Percentiles rank a stretch among this genome's conserved stretches.
These are phyloP conservation scores for Colletotrichum caudatum DNA, from an alignment of 2,329 filamentous ascomycete genomes.

Conservation along the genomic window DNA sequence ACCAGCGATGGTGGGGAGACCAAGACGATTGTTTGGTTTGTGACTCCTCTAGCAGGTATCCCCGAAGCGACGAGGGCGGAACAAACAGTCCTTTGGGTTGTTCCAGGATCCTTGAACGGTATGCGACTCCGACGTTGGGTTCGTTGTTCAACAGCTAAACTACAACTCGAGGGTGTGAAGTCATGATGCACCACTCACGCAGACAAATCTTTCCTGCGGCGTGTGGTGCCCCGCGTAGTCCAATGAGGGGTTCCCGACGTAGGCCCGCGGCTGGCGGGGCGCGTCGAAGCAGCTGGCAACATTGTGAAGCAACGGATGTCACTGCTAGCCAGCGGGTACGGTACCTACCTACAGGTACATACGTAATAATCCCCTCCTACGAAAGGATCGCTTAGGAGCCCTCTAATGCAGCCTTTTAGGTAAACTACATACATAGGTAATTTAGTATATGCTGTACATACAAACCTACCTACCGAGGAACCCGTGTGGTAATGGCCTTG, in stretches of 20 bases:
- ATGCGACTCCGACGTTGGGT: background rate
- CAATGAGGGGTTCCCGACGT: constrained; percentile 33
- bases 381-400: no score
- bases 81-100: background rate
- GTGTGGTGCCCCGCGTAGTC: constrained; percentile 11
- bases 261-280: constrained; percentile 11
- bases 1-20: background rate
- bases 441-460: no score
- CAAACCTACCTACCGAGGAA: background rate
- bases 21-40: background rate
- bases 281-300: constrained; percentile 1
- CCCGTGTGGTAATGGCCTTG: background rate
- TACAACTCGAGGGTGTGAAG: constrained; percentile 15
- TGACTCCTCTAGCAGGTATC: background rate
- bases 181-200: constrained; percentile 28
- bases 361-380: no score
- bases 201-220: constrained; percentile 22
- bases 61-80: background rate
- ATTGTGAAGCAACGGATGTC: background rate
- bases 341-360: background rate
- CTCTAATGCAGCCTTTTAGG: no score
- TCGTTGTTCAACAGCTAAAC: constrained; percentile 6
- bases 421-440: no score
- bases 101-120: background rate
- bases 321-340: background rate